A percentile compares a stretch with the other conserved stretches of the same genome.
Evolutionary conservation across 140 eudicot genomes (phyloP).

Genomic region (Flaveria floridana): DNA sequence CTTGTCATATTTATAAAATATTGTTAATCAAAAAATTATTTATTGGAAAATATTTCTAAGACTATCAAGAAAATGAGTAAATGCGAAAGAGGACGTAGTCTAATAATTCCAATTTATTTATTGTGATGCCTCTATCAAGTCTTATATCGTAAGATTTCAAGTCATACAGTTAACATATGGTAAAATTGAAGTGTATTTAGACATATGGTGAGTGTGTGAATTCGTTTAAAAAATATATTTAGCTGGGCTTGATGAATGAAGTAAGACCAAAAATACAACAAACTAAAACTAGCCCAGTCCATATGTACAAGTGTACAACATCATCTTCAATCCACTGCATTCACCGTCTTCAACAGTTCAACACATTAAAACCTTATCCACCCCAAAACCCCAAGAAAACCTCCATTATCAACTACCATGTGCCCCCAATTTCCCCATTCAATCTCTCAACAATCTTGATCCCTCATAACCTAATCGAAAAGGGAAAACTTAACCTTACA

Average conservation of each 20-base stretch:
- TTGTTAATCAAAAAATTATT: not conserved
- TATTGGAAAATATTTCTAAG: not conserved
- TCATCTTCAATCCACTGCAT: not conserved
- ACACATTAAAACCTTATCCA: slow-evolving; percentile 47
- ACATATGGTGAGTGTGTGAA: no score
- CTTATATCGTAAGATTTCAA: no score
- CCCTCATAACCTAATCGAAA: slow-evolving; percentile 20
- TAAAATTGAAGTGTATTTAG: no score
- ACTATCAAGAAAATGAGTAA: not conserved
- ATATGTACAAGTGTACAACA: not conserved
- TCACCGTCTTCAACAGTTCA: not conserved
- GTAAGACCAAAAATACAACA: not conserved
- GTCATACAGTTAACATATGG: no score
- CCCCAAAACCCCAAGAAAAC: slow-evolving; percentile 55
- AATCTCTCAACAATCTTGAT: slow-evolving; percentile 13
- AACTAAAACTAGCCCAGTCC: slow-evolving; percentile 16
- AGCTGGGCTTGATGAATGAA: not conserved
- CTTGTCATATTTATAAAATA: not conserved
- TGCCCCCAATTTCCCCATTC: slow-evolving; percentile 17
- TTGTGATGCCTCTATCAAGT: no score
- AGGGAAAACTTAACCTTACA: not conserved
- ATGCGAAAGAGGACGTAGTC: no score
- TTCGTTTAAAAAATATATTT: not conserved
- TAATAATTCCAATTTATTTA: no score
- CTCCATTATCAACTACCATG: slow-evolving; percentile 42